phyloP scores from a whole-genome alignment of 2,329 filamentous ascomycete species.

The Fusarium illudens region DNA sequence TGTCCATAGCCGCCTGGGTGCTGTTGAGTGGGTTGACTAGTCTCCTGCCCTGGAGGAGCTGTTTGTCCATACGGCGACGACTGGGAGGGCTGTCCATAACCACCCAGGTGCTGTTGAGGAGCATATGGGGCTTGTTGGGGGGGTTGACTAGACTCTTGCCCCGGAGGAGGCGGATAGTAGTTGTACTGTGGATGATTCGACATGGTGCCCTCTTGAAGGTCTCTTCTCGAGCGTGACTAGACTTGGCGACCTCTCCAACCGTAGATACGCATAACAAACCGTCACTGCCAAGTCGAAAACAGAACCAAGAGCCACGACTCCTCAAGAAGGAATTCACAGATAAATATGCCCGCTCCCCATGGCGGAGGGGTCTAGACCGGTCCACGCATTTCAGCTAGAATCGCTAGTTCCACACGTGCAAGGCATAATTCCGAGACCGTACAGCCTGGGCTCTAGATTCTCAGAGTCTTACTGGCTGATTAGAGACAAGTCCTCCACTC shows the following conservation, averaged over 20 bases:
- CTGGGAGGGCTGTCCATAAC: not conserved
- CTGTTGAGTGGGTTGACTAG: not conserved
- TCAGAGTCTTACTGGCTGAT: not conserved
- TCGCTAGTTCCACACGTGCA: constrained; percentile 22
- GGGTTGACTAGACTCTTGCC: not conserved
- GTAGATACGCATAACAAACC: not conserved
- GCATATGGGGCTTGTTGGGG: not conserved
- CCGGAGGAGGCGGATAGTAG: constrained; percentile 1
- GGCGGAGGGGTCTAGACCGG: constrained; percentile 23
- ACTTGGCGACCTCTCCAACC: not conserved
- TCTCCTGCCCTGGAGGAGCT: not conserved
- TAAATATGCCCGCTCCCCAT: constrained; percentile 9
- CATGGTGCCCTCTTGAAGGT: constrained; percentile 1
- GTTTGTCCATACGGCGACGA: constrained; percentile 14
- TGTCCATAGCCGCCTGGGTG: not conserved
- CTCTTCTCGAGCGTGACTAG: not conserved
- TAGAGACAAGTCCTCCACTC: not conserved
- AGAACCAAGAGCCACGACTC: not conserved
- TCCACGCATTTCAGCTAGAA: constrained; percentile 32
- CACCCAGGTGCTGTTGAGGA: constrained; percentile 5
- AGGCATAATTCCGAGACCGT: constrained; percentile 15
- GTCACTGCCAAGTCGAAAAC: not conserved
- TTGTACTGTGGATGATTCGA: constrained; percentile 5
- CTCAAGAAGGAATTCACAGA: not conserved
- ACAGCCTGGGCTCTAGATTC: not conserved